These are phyloP conservation scores for Mortierella sp. DNA, from an alignment of 371 early-diverging fungal genomes.

Conservation along the genomic window DNA sequence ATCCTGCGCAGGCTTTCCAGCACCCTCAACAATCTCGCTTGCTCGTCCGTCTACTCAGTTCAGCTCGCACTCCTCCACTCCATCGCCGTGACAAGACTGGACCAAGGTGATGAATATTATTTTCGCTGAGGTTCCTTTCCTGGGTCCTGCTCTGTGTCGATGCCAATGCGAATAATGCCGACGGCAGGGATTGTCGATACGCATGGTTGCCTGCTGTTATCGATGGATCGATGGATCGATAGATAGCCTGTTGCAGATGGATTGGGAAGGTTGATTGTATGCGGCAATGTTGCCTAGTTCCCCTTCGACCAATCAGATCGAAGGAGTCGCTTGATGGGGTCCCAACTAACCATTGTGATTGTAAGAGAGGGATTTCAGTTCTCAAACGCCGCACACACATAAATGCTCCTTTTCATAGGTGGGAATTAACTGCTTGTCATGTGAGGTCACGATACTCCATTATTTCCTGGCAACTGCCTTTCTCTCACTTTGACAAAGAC, in stretches of 20 bases:
- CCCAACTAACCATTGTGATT: conserved; percentile 46
- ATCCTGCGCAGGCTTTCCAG: not conserved
- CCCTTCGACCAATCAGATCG: conserved; percentile 16
- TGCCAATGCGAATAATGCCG: not conserved
- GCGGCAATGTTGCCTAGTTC: not conserved
- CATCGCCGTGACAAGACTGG: not conserved
- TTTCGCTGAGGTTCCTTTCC: not conserved
- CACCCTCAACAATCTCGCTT: not conserved
- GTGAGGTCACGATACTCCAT: not conserved
- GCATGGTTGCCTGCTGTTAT: not conserved
- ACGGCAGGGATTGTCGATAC: not conserved
- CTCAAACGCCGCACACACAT: not conserved
- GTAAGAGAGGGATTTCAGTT: conserved; percentile 34
- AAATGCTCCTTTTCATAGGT: not conserved
- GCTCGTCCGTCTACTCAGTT: not conserved
- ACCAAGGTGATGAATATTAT: not conserved
- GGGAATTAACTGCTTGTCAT: not conserved
- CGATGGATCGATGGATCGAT: conserved; percentile 14
- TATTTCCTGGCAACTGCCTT: not conserved
- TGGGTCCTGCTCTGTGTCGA: not conserved
- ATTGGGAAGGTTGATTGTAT: not conserved
- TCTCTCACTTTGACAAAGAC: not conserved
- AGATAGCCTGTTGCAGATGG: not conserved
- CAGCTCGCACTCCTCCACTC: not conserved
- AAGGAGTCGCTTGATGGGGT: not conserved